phyloP scores from a whole-genome alignment of 1,284 basidiomycete species.

The Cryptococcus neoformans region DNA sequence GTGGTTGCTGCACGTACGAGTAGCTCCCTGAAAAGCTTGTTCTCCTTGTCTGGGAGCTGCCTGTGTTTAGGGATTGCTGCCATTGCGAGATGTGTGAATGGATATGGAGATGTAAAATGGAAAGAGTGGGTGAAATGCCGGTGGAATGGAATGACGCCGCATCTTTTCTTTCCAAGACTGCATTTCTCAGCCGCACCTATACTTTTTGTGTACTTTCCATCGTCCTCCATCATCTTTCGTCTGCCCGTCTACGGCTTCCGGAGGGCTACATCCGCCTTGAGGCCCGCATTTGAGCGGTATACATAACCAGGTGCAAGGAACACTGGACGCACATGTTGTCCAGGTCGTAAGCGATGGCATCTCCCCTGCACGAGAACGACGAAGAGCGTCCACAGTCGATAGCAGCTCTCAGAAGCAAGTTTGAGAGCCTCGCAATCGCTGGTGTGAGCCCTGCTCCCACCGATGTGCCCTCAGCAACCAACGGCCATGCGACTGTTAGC shows the following conservation, averaged over 20 bases:
- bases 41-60: constrained; percentile 75
- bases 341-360: too few species aligned
- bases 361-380: too few species aligned
- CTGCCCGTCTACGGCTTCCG: too few species aligned
- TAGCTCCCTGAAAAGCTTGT: constrained; percentile 80
- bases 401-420: constrained; percentile 33
- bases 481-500: not conserved
- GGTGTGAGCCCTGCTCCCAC: not conserved
- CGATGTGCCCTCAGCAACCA: not conserved
- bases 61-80: constrained; percentile 41
- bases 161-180: not conserved
- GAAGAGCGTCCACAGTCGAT: constrained; percentile 22
- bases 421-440: constrained; percentile 30
- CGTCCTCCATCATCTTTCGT: too few species aligned
- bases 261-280: too few species aligned
- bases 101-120: too few species aligned
- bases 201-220: too few species aligned
- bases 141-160: not conserved
- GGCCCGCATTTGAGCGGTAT: too few species aligned
- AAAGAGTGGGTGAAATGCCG: too few species aligned
- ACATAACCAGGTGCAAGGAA: too few species aligned
- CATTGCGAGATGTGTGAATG: constrained; percentile 7
- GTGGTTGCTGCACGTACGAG: constrained; percentile 53
- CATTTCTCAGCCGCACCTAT: not conserved
- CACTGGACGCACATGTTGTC: too few species aligned